Evolutionary conservation across 1,284 basidiomycete species (phyloP).

Genomic region (Boletus smithii): DNA sequence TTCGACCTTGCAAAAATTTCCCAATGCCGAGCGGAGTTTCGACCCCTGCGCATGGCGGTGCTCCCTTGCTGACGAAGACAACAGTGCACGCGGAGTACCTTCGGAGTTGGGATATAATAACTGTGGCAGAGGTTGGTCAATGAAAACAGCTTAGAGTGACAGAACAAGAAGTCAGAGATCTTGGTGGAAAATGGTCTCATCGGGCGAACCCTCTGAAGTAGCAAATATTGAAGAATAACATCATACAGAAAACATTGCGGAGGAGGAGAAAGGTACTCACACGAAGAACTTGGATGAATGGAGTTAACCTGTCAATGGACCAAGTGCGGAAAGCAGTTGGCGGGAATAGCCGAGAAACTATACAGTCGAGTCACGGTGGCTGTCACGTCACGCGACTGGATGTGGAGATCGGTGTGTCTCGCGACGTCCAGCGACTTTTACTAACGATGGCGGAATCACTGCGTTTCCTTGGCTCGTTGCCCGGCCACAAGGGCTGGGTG

Average conservation of each 20-base stretch:
- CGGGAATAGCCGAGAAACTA: constrained; percentile 40
- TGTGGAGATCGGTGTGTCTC: constrained; percentile 6
- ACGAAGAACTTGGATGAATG: too few relatives aligned
- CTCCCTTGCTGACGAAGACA: too few relatives aligned
- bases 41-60: too few relatives aligned
- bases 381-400: constrained; percentile 44
- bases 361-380: constrained; percentile 59
- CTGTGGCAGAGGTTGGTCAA: constrained; percentile 11
- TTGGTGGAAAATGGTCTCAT: constrained; percentile 79
- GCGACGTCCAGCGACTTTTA: constrained; percentile 40
- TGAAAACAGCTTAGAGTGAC: neutral
- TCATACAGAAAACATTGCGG: constrained; percentile 38
- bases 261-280: constrained; percentile 19
- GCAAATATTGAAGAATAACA: constrained; percentile 69
- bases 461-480: constrained; percentile 88
- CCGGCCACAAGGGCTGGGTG: constrained; percentile 96
- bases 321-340: neutral
- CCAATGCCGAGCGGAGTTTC: too few relatives aligned
- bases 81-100: too few relatives aligned
- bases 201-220: constrained; percentile 75
- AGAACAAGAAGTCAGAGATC: constrained; percentile 61
- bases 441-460: constrained; percentile 78
- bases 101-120: too few relatives aligned
- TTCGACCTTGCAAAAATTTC: too few relatives aligned
- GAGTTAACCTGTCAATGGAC: too few relatives aligned